Percentiles rank a stretch among this genome's conserved stretches.
These are phyloP conservation scores for Solanum pimpinellifolium DNA, from an alignment of 257 asterid genomes.

Conservation along the genomic window DNA sequence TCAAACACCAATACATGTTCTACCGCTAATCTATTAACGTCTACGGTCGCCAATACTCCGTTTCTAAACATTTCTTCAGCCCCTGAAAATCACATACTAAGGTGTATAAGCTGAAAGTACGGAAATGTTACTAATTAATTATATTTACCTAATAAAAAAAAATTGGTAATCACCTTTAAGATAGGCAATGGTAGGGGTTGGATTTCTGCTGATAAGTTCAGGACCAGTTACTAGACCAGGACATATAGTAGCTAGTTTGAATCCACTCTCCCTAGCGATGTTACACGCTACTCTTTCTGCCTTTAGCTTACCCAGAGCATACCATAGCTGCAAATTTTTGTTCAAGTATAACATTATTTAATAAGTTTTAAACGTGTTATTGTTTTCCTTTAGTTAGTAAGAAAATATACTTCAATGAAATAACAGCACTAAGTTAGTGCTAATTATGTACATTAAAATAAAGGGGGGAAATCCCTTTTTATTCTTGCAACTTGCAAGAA, in stretches of 20 bases:
- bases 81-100: constrained; percentile 11
- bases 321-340: constrained; percentile 60
- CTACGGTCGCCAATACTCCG: constrained; percentile 55
- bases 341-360: neutral
- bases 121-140: neutral
- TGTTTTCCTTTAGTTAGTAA: neutral
- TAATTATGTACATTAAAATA: neutral
- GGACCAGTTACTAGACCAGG: constrained; percentile 78
- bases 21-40: constrained; percentile 47
- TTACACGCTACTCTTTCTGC: constrained; percentile 81
- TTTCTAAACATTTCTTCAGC: constrained; percentile 52
- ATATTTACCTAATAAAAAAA: no score
- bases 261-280: constrained; percentile 35
- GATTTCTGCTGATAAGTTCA: constrained; percentile 28
- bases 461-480: neutral
- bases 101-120: neutral
- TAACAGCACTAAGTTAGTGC: neutral
- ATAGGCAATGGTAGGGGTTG: constrained; percentile 74
- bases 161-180: constrained; percentile 30
- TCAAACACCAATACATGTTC: constrained; percentile 61
- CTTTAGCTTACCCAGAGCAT: constrained; percentile 83
- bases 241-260: constrained; percentile 64
- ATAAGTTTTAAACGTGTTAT: neutral
- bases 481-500: neutral
- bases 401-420: neutral